Conservation (phyloP, 1,284 basidiomycete genomes). For the Takashimella tepidaria region DNA sequence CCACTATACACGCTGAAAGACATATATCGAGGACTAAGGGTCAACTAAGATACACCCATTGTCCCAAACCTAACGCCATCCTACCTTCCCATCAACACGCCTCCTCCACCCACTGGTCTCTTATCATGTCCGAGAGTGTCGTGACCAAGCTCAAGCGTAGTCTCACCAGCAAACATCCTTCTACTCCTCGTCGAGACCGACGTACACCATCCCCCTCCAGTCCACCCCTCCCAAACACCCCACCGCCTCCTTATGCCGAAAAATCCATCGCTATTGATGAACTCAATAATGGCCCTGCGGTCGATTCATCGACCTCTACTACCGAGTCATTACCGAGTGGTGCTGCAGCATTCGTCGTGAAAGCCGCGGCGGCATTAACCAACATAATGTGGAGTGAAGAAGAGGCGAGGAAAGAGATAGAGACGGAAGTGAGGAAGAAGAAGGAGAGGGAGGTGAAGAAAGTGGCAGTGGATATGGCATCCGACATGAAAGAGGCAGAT, state of each 20-base stretch:
- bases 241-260: not conserved
- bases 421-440: too few relatives aligned
- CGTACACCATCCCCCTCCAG: not conserved
- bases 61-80: not conserved
- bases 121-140: not conserved
- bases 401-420: too few relatives aligned
- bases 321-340: too few relatives aligned
- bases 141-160: not conserved
- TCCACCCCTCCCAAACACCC: not conserved
- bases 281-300: not conserved
- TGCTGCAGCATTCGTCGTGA: not conserved
- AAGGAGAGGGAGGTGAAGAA: too few relatives aligned
- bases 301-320: not conserved
- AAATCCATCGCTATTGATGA: not conserved
- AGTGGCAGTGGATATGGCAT: too few relatives aligned
- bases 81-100: not conserved
- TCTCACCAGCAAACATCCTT: not conserved
- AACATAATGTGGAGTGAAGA: too few relatives aligned
- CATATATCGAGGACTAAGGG: too few relatives aligned
- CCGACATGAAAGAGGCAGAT: too few relatives aligned
- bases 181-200: not conserved
- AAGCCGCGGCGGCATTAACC: not conserved
- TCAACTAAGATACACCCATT: too few relatives aligned
- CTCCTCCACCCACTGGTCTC: not conserved
- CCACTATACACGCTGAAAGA: too few relatives aligned